Conservation (phyloP, 352 stramenopile species). For the Pythium periplocum region DNA sequence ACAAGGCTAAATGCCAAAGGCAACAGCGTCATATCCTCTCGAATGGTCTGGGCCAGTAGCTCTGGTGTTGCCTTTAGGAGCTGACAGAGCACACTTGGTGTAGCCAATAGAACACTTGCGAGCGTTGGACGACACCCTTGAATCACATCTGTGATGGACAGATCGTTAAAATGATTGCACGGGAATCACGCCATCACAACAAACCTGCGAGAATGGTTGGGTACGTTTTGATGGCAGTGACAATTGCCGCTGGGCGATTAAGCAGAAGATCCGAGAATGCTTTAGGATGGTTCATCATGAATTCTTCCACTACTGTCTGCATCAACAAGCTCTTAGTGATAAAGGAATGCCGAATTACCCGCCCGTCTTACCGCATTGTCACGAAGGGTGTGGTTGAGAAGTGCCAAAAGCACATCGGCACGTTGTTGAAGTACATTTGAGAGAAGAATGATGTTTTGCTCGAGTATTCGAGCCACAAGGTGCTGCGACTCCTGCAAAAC, state of each 20-base stretch:
- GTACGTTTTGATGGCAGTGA: slow-evolving; percentile 40
- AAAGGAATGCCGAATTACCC: background rate
- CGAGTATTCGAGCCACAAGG: slow-evolving; percentile 56
- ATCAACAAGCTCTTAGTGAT: slow-evolving; percentile 1
- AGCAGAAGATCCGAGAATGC: slow-evolving; percentile 51
- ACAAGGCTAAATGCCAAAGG: slow-evolving; percentile 41
- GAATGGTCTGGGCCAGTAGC: slow-evolving; percentile 38
- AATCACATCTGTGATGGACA: slow-evolving; percentile 25
- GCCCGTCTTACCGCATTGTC: slow-evolving; percentile 42
- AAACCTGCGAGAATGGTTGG: slow-evolving; percentile 51
- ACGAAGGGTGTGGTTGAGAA: slow-evolving; percentile 57
- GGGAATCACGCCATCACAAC: background rate
- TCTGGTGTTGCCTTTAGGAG: slow-evolving; percentile 49
- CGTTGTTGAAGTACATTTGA: slow-evolving; percentile 52
- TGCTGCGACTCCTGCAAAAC: slow-evolving; percentile 35
- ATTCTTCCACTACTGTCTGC: slow-evolving; percentile 61
- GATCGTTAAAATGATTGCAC: background rate
- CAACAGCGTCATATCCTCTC: slow-evolving; percentile 41
- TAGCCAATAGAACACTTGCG: slow-evolving; percentile 32
- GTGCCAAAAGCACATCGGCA: slow-evolving; percentile 39
- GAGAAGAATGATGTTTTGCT: slow-evolving; percentile 69
- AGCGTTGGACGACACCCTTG: slow-evolving; percentile 36
- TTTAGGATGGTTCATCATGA: slow-evolving; percentile 54
- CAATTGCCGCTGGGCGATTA: slow-evolving; percentile 45
- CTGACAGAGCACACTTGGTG: slow-evolving; percentile 38